Evolutionary conservation across 306 rosid species (phyloP), one percentile per base, ranked within the genome.

Genomic region (Alnus rubra): DNA sequence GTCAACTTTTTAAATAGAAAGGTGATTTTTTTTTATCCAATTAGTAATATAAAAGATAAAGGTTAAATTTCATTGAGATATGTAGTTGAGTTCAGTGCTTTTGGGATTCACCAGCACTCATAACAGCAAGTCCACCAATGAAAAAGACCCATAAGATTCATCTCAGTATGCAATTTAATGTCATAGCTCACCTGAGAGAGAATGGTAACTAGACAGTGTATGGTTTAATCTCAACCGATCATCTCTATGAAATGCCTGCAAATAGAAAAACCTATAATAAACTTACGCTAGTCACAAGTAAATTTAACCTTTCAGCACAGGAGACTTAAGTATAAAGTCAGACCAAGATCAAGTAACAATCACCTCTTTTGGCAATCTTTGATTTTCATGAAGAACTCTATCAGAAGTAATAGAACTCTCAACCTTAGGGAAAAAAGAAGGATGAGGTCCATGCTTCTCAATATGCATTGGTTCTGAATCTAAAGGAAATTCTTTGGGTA

Each of bases 161-260:
- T 71, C 49, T 60, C 69, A 30, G 68, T 62, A 84, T 7, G 76
- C 69, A 78, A 53, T 55, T 75, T 54, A n/a, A 69, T 74, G 69
- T 69, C 67, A 69, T 65, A 68, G 79, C 88, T 90, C 87, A 96
- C 99, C 97, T 82, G 94, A 53, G 78, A 89, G 82, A 23, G 93
- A 86, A 84, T 84, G 87, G 86, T 88, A 90, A 77, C 83, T 85
- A 72, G 97, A 75, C 78, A 74, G 79, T 4, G 78, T 28, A 67
- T 92, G 94, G 87, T 68, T 90, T 86, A 87, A 65, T 88, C 98
- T 90, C 80, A 87, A 49, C 76, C 94, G 97, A 80, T 95, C 97
- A 84, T 93, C 97, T 86, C 97, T 90, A 82, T 83, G 89, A 84
- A 90, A 96, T 39, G 89, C 88, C 99, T 96, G 96, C 83, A 76